Evolutionary conservation across 1,139 yeast species (phyloP).

Genomic region (Geotrichum histeridarum): DNA sequence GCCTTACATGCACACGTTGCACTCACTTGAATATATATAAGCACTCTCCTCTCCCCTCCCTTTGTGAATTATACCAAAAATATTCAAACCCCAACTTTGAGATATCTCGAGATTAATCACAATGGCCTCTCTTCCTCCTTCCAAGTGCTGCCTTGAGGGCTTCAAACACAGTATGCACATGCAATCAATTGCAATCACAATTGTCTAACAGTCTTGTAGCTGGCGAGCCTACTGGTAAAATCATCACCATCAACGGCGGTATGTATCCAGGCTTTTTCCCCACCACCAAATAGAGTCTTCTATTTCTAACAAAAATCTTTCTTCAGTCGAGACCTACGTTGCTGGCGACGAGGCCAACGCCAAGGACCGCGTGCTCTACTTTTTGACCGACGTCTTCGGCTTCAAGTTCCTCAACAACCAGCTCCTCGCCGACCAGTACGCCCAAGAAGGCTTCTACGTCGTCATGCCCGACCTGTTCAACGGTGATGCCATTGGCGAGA

Average conservation of each 20-base stretch:
- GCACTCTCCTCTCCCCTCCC: too few relatives aligned
- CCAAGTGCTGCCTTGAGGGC: slow-evolving; percentile 32
- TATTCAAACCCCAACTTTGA: not conserved
- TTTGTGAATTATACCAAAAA: too few relatives aligned
- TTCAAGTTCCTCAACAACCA: slow-evolving; percentile 50
- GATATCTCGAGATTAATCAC: not conserved
- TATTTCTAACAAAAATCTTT: slow-evolving; percentile 34
- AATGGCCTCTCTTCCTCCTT: slow-evolving; percentile 34
- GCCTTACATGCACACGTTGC: too few relatives aligned
- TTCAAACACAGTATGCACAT: slow-evolving; percentile 22
- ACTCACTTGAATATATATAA: too few relatives aligned
- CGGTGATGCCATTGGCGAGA: slow-evolving; percentile 53
- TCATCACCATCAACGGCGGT: slow-evolving; percentile 21
- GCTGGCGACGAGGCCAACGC: slow-evolving; percentile 44
- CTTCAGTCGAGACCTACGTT: slow-evolving; percentile 46
- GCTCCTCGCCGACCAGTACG: slow-evolving; percentile 67
- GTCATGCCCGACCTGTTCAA: slow-evolving; percentile 68
- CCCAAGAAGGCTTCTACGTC: slow-evolving; percentile 55
- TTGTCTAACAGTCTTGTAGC: slow-evolving; percentile 16
- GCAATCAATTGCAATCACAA: not conserved
- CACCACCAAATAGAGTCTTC: slow-evolving; percentile 33
- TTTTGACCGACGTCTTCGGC: slow-evolving; percentile 69
- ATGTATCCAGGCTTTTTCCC: slow-evolving; percentile 40
- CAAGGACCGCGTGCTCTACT: slow-evolving; percentile 47
- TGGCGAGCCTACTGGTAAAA: slow-evolving; percentile 23